These are phyloP conservation scores for Danielia reshetovae DNA, from an alignment of 805 yeast species.

Conservation along the genomic window DNA sequence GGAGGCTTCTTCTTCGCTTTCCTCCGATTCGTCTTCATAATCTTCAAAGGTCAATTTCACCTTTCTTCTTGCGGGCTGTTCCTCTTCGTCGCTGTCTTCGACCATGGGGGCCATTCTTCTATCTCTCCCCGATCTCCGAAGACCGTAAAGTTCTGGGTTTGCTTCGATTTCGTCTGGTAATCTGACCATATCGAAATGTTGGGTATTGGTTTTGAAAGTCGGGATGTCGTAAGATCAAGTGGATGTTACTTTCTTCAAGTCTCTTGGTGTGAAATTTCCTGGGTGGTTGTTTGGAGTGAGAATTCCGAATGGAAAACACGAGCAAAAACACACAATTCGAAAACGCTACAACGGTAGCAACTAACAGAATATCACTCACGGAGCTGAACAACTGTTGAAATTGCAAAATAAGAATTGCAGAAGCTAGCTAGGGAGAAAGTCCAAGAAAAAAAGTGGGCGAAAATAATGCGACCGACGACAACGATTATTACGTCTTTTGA, in stretches of 20 bases:
- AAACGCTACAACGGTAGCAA: too few species aligned
- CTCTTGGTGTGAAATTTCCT: too few species aligned
- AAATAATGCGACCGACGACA: conserved; percentile 15
- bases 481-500: conserved; percentile 11
- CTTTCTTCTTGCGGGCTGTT: conserved; percentile 15
- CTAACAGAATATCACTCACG: too few species aligned
- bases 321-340: too few species aligned
- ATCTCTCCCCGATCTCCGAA: conserved; percentile 71
- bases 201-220: too few species aligned
- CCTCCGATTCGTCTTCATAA: conserved; percentile 12
- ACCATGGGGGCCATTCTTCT: conserved; percentile 34
- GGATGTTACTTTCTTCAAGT: too few species aligned
- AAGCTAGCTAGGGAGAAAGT: neutral
- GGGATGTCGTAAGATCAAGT: too few species aligned
- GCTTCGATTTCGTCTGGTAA: conserved; percentile 17
- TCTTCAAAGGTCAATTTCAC: conserved; percentile 10
- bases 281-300: too few species aligned
- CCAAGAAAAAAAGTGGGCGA: conserved; percentile 7
- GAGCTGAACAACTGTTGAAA: too few species aligned
- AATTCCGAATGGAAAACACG: too few species aligned
- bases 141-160: conserved; percentile 81
- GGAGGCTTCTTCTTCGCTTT: conserved; percentile 10
- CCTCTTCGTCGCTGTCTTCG: conserved; percentile 36
- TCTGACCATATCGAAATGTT: too few species aligned
- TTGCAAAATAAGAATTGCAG: neutral